These are phyloP conservation scores for Candida verbasci DNA, from an alignment of 805 yeast species.

Conservation along the genomic window DNA sequence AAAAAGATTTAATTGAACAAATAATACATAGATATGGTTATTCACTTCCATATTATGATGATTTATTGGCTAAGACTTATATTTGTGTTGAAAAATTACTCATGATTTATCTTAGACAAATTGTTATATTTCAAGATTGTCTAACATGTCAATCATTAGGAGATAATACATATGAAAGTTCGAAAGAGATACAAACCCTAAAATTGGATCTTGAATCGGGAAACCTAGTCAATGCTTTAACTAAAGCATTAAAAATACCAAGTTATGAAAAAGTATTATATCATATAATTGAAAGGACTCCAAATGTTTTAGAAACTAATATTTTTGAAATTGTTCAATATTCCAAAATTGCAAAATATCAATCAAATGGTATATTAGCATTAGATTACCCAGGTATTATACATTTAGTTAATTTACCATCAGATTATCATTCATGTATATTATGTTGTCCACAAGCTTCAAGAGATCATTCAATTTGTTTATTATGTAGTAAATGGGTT, in stretches of 20 bases:
- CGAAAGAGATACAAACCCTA: conserved; percentile 12
- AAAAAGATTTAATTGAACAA: background rate
- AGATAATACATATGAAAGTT: conserved; percentile 19
- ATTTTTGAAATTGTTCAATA: conserved; percentile 18
- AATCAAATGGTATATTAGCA: conserved; percentile 16
- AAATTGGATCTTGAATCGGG: conserved; percentile 9
- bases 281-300: conserved; percentile 4
- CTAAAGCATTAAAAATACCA: conserved; percentile 21
- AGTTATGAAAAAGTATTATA: conserved; percentile 16
- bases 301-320: conserved; percentile 16
- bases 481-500: conserved; percentile 27
- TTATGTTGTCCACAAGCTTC: conserved; percentile 17
- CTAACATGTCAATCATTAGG: conserved; percentile 25
- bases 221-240: conserved; percentile 10
- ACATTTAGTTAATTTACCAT: conserved; percentile 50
- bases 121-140: conserved; percentile 28
- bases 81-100: conserved; percentile 6
- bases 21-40: background rate
- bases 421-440: conserved; percentile 26
- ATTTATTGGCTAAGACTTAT: conserved; percentile 1
- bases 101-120: conserved; percentile 23
- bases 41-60: background rate
- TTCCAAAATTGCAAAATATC: conserved; percentile 15
- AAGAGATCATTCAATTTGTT: conserved; percentile 26
- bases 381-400: conserved; percentile 53